These are phyloP conservation scores for Macrolepiota dolichaula DNA, from an alignment of 768 basidiomycete species.

Conservation along the genomic window DNA sequence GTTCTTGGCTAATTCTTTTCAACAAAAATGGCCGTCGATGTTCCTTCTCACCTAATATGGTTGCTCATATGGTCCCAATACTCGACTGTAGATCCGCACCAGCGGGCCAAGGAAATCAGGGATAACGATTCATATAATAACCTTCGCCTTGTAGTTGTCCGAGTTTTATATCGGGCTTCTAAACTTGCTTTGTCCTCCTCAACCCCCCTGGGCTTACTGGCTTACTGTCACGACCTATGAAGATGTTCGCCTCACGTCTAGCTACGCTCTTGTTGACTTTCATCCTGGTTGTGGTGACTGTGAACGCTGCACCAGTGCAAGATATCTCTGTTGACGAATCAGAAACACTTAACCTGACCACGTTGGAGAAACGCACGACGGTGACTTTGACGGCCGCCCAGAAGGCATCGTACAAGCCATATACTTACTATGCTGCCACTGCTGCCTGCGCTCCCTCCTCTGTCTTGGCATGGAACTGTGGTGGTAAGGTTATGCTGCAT, in stretches of 20 bases:
- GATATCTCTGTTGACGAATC: neutral
- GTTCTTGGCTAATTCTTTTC: neutral
- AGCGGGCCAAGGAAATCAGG: neutral
- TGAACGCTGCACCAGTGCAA: neutral
- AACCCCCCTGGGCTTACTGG: neutral
- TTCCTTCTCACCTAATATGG: neutral
- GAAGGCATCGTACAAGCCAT: conserved; percentile 42
- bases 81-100: neutral
- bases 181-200: neutral
- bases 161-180: neutral
- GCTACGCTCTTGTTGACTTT: neutral
- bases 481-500: conserved; percentile 24
- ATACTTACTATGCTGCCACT: conserved; percentile 47
- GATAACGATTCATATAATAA: neutral
- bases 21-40: neutral
- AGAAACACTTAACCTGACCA: neutral
- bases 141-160: neutral
- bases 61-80: neutral
- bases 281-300: neutral
- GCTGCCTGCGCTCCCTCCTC: conserved; percentile 43
- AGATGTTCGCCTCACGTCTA: neutral
- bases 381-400: conserved; percentile 23
- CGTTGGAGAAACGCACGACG: neutral
- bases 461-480: conserved; percentile 51
- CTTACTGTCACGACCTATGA: neutral